phyloP scores from a whole-genome alignment of 176 grass and related monocot species.

The Bothriochloa decipiens region DNA sequence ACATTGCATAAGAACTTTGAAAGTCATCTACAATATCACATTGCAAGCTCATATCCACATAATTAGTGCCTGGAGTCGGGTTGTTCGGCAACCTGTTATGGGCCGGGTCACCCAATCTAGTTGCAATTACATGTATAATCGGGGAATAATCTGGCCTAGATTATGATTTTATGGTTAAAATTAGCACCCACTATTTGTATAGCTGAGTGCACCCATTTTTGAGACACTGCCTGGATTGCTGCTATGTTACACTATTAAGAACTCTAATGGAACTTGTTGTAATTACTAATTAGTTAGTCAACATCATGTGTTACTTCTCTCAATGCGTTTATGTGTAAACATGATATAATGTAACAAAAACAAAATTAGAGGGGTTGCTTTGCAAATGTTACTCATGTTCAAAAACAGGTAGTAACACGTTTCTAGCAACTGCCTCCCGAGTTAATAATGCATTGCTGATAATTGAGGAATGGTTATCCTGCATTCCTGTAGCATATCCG shows the following conservation, averaged over 20 bases:
- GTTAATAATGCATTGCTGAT: background rate
- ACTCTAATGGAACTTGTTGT: background rate
- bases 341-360: background rate
- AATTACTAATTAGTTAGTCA: background rate
- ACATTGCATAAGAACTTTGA: conserved; percentile 3
- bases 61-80: conserved; percentile 8
- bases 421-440: background rate
- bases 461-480: background rate
- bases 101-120: background rate
- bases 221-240: background rate
- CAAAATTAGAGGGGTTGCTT: background rate
- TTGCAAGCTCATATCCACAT: background rate
- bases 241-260: background rate
- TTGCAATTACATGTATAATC: background rate
- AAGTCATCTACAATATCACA: conserved; percentile 3
- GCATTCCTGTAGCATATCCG: background rate
- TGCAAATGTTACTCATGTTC: background rate
- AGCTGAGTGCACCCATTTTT: background rate
- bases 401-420: background rate
- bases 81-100: background rate
- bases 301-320: background rate
- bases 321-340: conserved; percentile 6
- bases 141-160: background rate
- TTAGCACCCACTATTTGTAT: background rate
- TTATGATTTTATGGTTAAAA: background rate